Percentiles rank a stretch among this genome's conserved stretches.
phyloP scores from a whole-genome alignment of 768 basidiomycete species.

The Russula dissimulans region DNA sequence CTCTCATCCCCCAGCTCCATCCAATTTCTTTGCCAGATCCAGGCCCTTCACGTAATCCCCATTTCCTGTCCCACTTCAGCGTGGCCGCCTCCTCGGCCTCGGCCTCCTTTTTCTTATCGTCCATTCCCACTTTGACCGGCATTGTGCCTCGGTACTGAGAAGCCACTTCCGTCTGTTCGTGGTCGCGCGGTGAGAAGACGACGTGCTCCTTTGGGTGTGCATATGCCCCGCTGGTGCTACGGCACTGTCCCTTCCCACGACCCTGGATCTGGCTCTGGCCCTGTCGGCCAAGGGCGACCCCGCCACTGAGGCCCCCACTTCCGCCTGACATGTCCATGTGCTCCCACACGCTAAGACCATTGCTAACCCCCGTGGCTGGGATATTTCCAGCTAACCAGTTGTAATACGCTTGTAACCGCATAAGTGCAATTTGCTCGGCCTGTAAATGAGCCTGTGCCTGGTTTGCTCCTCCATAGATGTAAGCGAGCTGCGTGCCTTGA shows the following conservation, averaged over 20 bases:
- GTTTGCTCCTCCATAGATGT: not conserved
- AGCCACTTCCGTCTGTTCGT: slow-evolving; percentile 1
- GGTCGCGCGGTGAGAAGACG: slow-evolving; percentile 12
- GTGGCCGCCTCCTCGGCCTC: not conserved
- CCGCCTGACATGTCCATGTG: slow-evolving; percentile 16
- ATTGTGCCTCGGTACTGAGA: not conserved
- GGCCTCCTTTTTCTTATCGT: not conserved
- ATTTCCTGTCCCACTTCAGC: slow-evolving; percentile 13
- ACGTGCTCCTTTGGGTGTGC: slow-evolving; percentile 18
- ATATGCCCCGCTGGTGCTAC: slow-evolving; percentile 6
- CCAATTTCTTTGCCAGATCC: not conserved
- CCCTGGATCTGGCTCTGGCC: not conserved
- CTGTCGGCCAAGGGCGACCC: slow-evolving; percentile 13
- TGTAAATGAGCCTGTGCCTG: slow-evolving; percentile 3
- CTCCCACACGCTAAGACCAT: not conserved
- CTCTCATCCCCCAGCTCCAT: slow-evolving; percentile 7
- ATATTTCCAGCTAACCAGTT: slow-evolving; percentile 5
- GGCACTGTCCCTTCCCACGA: slow-evolving; percentile 9
- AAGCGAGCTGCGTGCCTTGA: slow-evolving; percentile 1
- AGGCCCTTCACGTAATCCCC: slow-evolving; percentile 12
- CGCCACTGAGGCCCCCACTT: slow-evolving; percentile 7
- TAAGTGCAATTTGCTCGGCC: slow-evolving; percentile 5
- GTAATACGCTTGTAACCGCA: slow-evolving; percentile 9
- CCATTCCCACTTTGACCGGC: not conserved
- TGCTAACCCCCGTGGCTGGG: not conserved